Evolutionary conservation across 768 basidiomycete genomes (phyloP).

Genomic region (Suillus brevipes): DNA sequence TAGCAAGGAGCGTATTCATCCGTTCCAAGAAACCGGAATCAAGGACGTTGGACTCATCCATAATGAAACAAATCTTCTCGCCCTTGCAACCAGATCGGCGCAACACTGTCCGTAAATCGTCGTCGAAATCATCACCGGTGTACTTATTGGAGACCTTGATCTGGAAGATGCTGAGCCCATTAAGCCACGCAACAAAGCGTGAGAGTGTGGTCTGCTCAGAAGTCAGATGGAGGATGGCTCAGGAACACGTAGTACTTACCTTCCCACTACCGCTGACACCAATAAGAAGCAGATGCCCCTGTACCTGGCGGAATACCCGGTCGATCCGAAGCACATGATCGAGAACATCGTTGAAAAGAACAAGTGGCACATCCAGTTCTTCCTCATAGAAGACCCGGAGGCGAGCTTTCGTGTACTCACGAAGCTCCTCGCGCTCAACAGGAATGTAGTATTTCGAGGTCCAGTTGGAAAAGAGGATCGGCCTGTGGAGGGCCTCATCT

Average conservation of each 20-base stretch:
- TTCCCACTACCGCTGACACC: constrained; percentile 99
- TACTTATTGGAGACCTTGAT: constrained; percentile 99
- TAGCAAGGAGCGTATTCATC: constrained; percentile 99
- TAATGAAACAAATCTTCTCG: constrained; percentile 99
- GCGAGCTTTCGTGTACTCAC: constrained; percentile 96
- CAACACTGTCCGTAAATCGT: constrained; percentile 92
- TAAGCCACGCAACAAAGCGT: constrained; percentile 99
- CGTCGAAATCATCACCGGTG: constrained; percentile 97
- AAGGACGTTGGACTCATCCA: constrained; percentile 99
- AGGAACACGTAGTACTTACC: constrained; percentile 46
- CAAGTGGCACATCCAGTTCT: constrained; percentile 95
- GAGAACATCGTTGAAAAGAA: constrained; percentile 97
- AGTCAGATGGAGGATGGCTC: constrained; percentile 16
- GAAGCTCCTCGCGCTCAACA: constrained; percentile 87
- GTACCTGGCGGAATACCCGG: constrained; percentile 96
- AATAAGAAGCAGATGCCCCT: constrained; percentile 94
- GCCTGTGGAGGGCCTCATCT: constrained; percentile 82
- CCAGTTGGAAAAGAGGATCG: constrained; percentile 99
- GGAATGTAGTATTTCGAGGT: constrained; percentile 96
- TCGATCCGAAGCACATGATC: constrained; percentile 98
- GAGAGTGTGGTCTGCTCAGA: constrained; percentile 84
- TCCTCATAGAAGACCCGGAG: constrained; percentile 99
- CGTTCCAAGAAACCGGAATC: constrained; percentile 98
- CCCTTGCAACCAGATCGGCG: constrained; percentile 97
- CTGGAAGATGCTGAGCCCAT: constrained; percentile 97